phyloP scores from a whole-genome alignment of 2,329 filamentous ascomycete genomes.

The Penicillium brasilianum region DNA sequence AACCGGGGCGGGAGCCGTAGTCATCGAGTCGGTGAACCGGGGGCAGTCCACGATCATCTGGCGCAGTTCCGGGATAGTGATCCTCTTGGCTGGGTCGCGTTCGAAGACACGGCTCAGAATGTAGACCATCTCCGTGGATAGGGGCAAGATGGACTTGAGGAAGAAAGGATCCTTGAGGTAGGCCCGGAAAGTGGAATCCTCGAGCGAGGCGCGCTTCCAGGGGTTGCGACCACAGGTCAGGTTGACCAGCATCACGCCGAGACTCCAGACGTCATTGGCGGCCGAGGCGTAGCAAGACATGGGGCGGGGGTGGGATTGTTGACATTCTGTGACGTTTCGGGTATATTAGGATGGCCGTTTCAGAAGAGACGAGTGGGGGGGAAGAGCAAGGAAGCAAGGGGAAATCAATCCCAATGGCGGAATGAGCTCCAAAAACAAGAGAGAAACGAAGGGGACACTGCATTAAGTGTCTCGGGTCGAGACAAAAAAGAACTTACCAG shows the following conservation, averaged over 20 bases:
- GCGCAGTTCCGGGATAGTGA: constrained; percentile 79
- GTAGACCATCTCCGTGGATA: constrained; percentile 86
- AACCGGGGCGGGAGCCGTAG: constrained; percentile 21
- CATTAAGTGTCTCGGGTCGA: constrained; percentile 19
- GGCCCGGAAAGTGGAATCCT: constrained; percentile 93
- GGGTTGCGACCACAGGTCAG: constrained; percentile 97
- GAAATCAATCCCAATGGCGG: not conserved
- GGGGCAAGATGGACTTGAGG: constrained; percentile 86
- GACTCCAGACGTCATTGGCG: constrained; percentile 95
- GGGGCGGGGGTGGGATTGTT: constrained; percentile 73
- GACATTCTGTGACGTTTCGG: constrained; percentile 76
- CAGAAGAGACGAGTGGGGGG: constrained; percentile 1
- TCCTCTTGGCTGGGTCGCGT: constrained; percentile 79
- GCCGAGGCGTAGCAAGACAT: constrained; percentile 83
- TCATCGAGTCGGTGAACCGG: constrained; percentile 64
- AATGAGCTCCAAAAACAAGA: not conserved
- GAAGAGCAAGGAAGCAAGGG: not conserved
- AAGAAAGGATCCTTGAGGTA: constrained; percentile 86
- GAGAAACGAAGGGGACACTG: not conserved
- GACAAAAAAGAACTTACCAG: constrained; percentile 70
- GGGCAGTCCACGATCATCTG: constrained; percentile 76
- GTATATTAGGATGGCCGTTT: constrained; percentile 21
- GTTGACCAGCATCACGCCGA: constrained; percentile 98
- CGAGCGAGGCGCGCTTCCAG: constrained; percentile 93
- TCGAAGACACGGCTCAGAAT: constrained; percentile 90